Conservation (phyloP, 2,329 filamentous ascomycete species). For the Chalaropsis ovoidea region DNA sequence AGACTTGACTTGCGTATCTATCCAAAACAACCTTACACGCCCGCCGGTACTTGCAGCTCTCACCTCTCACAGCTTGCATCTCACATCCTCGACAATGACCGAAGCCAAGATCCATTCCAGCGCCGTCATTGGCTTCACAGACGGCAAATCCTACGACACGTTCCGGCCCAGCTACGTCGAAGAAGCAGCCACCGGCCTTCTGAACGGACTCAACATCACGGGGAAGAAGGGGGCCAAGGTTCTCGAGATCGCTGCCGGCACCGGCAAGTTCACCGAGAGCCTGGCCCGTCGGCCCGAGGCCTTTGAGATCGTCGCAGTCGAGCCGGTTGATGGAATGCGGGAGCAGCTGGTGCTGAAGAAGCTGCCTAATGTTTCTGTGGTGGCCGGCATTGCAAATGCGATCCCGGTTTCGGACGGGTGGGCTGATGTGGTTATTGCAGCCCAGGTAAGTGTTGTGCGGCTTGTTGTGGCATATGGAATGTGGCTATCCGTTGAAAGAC, state of each 20-base stretch:
- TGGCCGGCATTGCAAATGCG: slow-evolving; percentile 48
- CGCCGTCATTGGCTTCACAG: slow-evolving; percentile 50
- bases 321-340: slow-evolving; percentile 58
- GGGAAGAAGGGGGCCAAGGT: slow-evolving; percentile 40
- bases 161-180: slow-evolving; percentile 58
- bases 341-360: slow-evolving; percentile 48
- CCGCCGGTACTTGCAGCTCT: no score
- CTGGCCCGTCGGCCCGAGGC: slow-evolving; percentile 49
- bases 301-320: slow-evolving; percentile 51
- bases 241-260: slow-evolving; percentile 57
- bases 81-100: slow-evolving; percentile 24
- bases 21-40: no score
- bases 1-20: background rate
- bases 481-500: background rate
- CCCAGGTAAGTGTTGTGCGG: slow-evolving; percentile 49
- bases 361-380: slow-evolving; percentile 44
- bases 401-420: slow-evolving; percentile 48
- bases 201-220: slow-evolving; percentile 45
- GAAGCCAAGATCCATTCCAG: slow-evolving; percentile 42
- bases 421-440: slow-evolving; percentile 55
- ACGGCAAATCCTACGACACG: slow-evolving; percentile 55
- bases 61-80: background rate
- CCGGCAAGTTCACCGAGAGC: slow-evolving; percentile 59
- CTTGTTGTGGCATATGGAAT: background rate
- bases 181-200: slow-evolving; percentile 48